A percentile compares a stretch with the other conserved stretches of the same genome.
Evolutionary conservation across 2,329 filamentous ascomycete species (phyloP).

Genomic region (Apiospora kogelbergensis): DNA sequence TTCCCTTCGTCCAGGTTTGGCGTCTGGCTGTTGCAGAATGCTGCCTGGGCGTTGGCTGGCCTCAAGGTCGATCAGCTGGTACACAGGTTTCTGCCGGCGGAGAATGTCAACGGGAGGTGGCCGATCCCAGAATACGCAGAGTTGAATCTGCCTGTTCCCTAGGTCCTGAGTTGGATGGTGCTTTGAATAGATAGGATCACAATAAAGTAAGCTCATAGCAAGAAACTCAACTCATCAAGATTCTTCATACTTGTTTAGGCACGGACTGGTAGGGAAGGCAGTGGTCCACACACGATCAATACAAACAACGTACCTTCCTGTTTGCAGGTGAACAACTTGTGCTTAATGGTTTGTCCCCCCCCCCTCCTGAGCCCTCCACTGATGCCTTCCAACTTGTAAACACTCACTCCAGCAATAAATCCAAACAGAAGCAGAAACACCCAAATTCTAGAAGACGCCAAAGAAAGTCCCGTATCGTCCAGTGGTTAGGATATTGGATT

Average conservation of each 20-base stretch:
- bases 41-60: conserved; percentile 25
- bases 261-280: not conserved
- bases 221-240: not conserved
- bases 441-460: not conserved
- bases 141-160: conserved; percentile 18
- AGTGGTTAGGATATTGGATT: conserved; percentile 8
- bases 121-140: conserved; percentile 28
- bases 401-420: not conserved
- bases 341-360: not conserved
- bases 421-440: not conserved
- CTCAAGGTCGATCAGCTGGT: conserved; percentile 22
- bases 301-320: not conserved
- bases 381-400: not conserved
- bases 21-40: conserved; percentile 26
- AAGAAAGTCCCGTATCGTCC: not conserved
- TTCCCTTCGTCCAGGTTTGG: conserved; percentile 21
- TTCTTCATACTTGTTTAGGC: not conserved
- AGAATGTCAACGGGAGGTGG: conserved; percentile 18
- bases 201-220: no score
- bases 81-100: conserved; percentile 19
- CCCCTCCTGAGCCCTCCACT: not conserved
- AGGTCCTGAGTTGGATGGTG: no score
- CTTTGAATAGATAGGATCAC: not conserved
- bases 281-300: not conserved
- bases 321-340: not conserved